Evolutionary conservation across 75 land plant genomes (phyloP).

Genomic region (Cryptomeria japonica): DNA sequence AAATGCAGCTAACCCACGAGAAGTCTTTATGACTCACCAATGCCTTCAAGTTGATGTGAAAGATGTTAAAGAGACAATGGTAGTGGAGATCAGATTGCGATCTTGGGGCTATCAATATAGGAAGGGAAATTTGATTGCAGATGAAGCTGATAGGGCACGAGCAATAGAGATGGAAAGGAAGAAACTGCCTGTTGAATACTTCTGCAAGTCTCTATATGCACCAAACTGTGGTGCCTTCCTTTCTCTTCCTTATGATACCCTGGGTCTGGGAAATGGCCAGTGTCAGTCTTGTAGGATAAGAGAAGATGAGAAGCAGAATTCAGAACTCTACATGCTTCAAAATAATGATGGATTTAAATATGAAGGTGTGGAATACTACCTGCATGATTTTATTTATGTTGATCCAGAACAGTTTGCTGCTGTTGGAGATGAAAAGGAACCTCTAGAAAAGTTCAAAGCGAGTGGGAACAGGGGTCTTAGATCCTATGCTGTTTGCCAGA

Average conservation of each 20-base stretch:
- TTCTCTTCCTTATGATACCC: conserved; percentile 41
- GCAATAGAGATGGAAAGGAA: conserved; percentile 76
- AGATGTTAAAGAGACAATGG: conserved; percentile 44
- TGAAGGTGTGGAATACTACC: conserved; percentile 51
- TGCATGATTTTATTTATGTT: conserved; percentile 79
- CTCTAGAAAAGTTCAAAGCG: conserved; percentile 56
- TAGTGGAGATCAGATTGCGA: conserved; percentile 47
- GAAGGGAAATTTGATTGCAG: conserved; percentile 52
- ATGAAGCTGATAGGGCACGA: conserved; percentile 50
- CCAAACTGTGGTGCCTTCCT: conserved; percentile 91
- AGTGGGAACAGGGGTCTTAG: conserved; percentile 90
- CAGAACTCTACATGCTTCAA: conserved; percentile 22
- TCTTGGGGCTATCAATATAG: conserved; percentile 77
- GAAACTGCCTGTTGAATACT: conserved; percentile 74
- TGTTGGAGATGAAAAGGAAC: conserved; percentile 28
- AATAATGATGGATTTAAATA: conserved; percentile 42
- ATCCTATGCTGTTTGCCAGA: conserved; percentile 80
- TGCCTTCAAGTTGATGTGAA: conserved; percentile 66
- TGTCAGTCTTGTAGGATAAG: conserved; percentile 65
- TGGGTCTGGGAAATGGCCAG: conserved; percentile 75
- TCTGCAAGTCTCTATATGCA: conserved; percentile 76
- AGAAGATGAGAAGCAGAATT: conserved; percentile 22
- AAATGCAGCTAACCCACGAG: conserved; percentile 72
- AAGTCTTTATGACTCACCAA: conserved; percentile 75
- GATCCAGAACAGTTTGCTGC: conserved; percentile 37